Evolutionary conservation across 2,329 filamentous ascomycete species (phyloP).

Genomic region (Pestalotiopsis sp.): DNA sequence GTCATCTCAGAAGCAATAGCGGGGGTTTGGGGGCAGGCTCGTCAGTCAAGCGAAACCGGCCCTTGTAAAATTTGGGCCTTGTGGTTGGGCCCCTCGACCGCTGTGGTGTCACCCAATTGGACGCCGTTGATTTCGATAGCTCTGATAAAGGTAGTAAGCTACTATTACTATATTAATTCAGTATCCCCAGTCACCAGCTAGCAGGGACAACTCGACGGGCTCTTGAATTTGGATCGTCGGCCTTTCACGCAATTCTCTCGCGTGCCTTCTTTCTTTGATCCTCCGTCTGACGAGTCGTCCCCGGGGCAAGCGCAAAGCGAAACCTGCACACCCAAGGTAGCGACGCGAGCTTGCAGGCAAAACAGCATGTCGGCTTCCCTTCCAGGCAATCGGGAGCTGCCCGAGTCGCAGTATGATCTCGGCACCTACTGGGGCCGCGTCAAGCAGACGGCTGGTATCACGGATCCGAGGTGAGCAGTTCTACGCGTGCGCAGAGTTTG

Average conservation of each 20-base stretch:
- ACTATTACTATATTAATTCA: neutral
- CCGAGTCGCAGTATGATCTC: slow-evolving; percentile 90
- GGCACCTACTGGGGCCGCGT: slow-evolving; percentile 95
- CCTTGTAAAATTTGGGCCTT: neutral
- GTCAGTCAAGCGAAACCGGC: slow-evolving; percentile 4
- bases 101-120: neutral
- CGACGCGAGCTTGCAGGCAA: slow-evolving; percentile 14
- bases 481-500: neutral
- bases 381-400: slow-evolving; percentile 76
- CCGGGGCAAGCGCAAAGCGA: slow-evolving; percentile 16
- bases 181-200: neutral
- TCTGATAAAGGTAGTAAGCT: neutral
- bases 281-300: slow-evolving; percentile 8
- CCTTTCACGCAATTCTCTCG: slow-evolving; percentile 2
- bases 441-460: slow-evolving; percentile 83
- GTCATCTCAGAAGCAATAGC: neutral
- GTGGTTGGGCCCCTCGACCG: slow-evolving; percentile 5
- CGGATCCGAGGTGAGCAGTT: slow-evolving; percentile 86
- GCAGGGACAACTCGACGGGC: neutral
- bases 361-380: slow-evolving; percentile 65
- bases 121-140: neutral
- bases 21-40: neutral
- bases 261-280: neutral
- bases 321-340: neutral
- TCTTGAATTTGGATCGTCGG: neutral